Conservation (phyloP, 352 stramenopile species). For the Pythium aristosporum region DNA sequence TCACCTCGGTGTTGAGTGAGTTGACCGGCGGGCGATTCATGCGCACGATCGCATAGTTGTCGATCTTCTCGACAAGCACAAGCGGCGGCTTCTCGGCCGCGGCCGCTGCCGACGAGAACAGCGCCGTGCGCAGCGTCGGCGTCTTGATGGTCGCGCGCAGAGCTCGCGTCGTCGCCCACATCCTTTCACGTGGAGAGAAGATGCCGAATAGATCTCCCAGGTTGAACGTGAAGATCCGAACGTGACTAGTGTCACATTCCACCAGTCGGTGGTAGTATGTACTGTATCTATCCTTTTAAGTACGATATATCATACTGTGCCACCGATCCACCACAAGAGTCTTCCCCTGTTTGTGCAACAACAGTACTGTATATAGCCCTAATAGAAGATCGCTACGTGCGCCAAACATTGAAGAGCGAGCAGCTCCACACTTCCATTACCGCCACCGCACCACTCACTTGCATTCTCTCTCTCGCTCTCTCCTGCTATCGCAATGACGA, state of each 20-base stretch:
- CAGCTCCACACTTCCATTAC: conserved; percentile 6
- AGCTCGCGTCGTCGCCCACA: conserved; percentile 18
- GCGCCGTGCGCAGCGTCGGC: background rate
- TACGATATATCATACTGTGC: conserved; percentile 4
- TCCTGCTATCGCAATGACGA: conserved; percentile 37
- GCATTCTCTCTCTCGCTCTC: background rate
- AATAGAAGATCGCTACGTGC: conserved; percentile 6
- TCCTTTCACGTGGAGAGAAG: background rate
- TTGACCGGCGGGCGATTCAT: conserved; percentile 82
- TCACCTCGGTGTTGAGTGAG: conserved; percentile 72
- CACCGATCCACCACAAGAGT: conserved; percentile 25
- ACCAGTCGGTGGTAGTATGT: background rate
- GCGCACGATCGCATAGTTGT: conserved; percentile 77
- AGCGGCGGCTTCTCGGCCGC: conserved; percentile 36
- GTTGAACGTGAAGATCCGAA: conserved; percentile 35
- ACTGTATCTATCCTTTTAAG: conserved; percentile 1
- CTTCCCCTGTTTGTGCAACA: conserved; percentile 26
- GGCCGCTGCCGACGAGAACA: conserved; percentile 14
- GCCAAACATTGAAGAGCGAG: conserved; percentile 20
- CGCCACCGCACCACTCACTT: background rate
- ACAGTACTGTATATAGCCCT: conserved; percentile 1
- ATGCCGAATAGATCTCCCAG: conserved; percentile 7
- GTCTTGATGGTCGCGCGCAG: conserved; percentile 16
- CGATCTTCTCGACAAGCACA: conserved; percentile 69
- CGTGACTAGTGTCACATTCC: conserved; percentile 37